phyloP scores from a whole-genome alignment of 75 land plant species.

The Sequoiadendron giganteum region DNA sequence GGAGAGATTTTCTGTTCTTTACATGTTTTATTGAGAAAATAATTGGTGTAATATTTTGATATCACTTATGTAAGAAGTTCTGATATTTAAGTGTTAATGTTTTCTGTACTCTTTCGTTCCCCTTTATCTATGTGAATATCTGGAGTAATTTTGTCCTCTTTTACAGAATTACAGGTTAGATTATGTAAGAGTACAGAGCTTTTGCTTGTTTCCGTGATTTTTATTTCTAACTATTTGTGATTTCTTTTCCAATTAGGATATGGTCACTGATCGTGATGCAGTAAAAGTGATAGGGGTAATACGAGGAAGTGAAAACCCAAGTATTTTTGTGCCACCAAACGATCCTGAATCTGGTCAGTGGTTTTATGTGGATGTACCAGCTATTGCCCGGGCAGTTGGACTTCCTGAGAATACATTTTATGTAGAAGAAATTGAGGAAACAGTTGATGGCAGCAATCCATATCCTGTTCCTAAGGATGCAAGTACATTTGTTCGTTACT shows the following conservation, averaged over 20 bases:
- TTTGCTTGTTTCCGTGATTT: background rate
- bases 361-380: constrained; percentile 94
- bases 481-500: constrained; percentile 60
- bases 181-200: background rate
- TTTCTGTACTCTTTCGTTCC: background rate
- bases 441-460: constrained; percentile 47
- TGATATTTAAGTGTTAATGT: background rate
- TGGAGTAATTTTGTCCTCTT: background rate
- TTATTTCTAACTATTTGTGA: background rate
- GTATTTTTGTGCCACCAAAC: constrained; percentile 89
- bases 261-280: constrained; percentile 18
- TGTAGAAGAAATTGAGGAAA: constrained; percentile 71
- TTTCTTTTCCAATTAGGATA: constrained; percentile 20
- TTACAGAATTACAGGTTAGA: background rate
- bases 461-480: constrained; percentile 91
- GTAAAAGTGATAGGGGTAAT: constrained; percentile 75
- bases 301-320: constrained; percentile 88
- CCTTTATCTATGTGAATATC: background rate
- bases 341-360: constrained; percentile 78
- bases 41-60: background rate
- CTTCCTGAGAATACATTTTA: constrained; percentile 74
- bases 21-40: background rate
- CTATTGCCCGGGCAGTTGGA: constrained; percentile 60
- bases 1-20: background rate
- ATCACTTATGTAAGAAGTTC: background rate